These are phyloP conservation scores for Globisporangium paddicum DNA, from an alignment of 352 stramenopile species.

Conservation along the genomic window DNA sequence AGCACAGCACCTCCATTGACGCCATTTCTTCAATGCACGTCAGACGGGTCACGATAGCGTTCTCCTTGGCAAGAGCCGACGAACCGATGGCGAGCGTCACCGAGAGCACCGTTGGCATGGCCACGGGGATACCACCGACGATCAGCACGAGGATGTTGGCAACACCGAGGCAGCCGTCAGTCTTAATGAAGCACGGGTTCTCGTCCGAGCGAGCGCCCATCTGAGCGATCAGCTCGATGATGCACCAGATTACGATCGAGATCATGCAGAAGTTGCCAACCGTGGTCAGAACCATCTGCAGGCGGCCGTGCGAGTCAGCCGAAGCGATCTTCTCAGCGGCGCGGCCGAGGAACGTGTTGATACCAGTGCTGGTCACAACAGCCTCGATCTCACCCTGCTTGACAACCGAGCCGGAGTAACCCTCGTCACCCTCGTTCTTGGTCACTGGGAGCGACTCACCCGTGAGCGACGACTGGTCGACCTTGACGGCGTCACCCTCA, in stretches of 20 bases:
- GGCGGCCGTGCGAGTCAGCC: conserved; percentile 70
- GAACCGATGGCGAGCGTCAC: conserved; percentile 91
- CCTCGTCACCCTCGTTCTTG: conserved; percentile 70
- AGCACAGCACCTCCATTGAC: conserved; percentile 92
- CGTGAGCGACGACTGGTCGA: conserved; percentile 91
- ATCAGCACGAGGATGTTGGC: conserved; percentile 87
- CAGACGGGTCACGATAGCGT: conserved; percentile 90
- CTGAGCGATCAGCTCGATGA: conserved; percentile 84
- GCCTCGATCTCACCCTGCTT: conserved; percentile 90
- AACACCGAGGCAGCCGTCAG: conserved; percentile 58
- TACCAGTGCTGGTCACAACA: conserved; percentile 84
- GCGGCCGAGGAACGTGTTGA: conserved; percentile 90
- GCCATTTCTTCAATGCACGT: conserved; percentile 92
- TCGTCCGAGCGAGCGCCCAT: conserved; percentile 61
- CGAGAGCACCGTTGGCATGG: conserved; percentile 91
- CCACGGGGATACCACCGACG: conserved; percentile 90
- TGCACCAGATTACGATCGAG: conserved; percentile 82
- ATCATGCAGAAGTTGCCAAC: conserved; percentile 91
- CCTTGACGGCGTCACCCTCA: conserved; percentile 75
- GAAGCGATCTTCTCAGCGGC: conserved; percentile 77
- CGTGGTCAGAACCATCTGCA: conserved; percentile 92
- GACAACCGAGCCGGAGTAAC: conserved; percentile 81
- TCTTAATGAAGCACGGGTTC: conserved; percentile 84
- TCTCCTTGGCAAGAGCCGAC: conserved; percentile 84
- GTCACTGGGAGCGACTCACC: conserved; percentile 93